A percentile compares a stretch with the other conserved stretches of the same genome.
These are phyloP conservation scores for Rhizopogon salebrosus DNA, from an alignment of 768 basidiomycete genomes.

Conservation along the genomic window DNA sequence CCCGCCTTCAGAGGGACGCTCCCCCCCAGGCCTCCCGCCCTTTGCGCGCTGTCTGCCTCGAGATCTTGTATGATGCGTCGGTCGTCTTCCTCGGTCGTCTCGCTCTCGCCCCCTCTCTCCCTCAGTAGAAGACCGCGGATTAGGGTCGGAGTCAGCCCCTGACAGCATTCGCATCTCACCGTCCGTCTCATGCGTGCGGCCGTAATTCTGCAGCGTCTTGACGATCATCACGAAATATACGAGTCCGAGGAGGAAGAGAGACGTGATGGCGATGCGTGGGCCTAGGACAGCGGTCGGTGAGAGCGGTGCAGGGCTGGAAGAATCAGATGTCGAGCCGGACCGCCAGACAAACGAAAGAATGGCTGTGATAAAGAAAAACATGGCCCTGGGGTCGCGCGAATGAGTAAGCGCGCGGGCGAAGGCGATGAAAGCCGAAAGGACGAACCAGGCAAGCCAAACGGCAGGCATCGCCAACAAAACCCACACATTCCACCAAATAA, in stretches of 20 bases:
- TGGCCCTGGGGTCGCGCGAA: slow-evolving; percentile 46
- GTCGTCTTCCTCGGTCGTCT: slow-evolving; percentile 2
- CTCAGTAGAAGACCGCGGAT: neutral
- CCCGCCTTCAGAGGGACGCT: slow-evolving; percentile 1
- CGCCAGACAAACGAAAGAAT: slow-evolving; percentile 69
- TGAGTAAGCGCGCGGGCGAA: neutral
- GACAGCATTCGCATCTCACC: neutral
- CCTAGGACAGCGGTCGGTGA: slow-evolving; percentile 36
- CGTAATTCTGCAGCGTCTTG: slow-evolving; percentile 56
- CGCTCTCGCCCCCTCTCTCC: slow-evolving; percentile 1
- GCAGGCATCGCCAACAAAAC: slow-evolving; percentile 62
- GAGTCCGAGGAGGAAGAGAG: slow-evolving; percentile 50
- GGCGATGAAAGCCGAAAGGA: neutral
- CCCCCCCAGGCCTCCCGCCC: neutral
- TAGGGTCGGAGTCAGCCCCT: neutral
- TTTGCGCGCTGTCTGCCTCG: slow-evolving; percentile 5
- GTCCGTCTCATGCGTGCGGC: slow-evolving; percentile 13
- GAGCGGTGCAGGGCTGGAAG: slow-evolving; percentile 29
- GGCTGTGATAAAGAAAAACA: slow-evolving; percentile 57
- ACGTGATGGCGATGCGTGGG: slow-evolving; percentile 51
- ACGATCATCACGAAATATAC: slow-evolving; percentile 60
- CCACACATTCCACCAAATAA: slow-evolving; percentile 64
- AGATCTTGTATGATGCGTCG: neutral
- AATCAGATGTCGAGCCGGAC: slow-evolving; percentile 44
- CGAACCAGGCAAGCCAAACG: slow-evolving; percentile 66